Percentiles rank a stretch among this genome's conserved stretches.
Evolutionary conservation across 148 eudicot genomes (phyloP).

Genomic region (Vaccinium vitisidaea): DNA sequence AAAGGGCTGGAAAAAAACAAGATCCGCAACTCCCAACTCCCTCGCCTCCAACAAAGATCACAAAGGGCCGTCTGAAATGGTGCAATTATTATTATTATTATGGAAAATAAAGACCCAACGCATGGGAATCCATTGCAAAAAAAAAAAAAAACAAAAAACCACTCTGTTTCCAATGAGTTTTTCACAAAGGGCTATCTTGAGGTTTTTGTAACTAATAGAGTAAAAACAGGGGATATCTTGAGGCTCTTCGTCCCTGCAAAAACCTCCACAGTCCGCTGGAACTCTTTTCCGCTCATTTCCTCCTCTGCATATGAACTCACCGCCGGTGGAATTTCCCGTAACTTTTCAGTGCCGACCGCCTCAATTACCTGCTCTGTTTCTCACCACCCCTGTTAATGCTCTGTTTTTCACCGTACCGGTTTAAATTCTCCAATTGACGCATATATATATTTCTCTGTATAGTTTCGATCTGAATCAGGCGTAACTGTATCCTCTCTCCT

Average conservation of each 20-base stretch:
- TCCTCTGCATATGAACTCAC: not conserved
- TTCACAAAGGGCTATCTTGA: too few species aligned
- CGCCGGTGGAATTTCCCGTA: not conserved
- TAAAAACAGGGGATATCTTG: constrained; percentile 7
- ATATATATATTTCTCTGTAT: not conserved
- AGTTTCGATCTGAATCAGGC: not conserved
- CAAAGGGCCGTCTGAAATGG: too few species aligned
- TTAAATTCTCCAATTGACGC: not conserved
- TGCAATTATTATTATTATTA: too few species aligned
- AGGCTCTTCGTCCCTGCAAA: constrained; percentile 72
- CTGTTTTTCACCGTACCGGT: constrained; percentile 5
- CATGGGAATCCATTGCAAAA: too few species aligned
- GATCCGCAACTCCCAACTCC: too few species aligned
- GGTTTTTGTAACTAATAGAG: not conserved
- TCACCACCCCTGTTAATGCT: not conserved
- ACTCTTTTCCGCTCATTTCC: constrained; percentile 23
- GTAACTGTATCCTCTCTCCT: not conserved
- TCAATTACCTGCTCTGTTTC: not conserved
- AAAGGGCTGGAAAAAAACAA: too few species aligned
- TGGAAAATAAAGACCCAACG: too few species aligned
- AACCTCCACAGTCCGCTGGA: constrained; percentile 31
- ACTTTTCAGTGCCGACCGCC: constrained; percentile 9
- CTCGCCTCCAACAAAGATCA: too few species aligned
- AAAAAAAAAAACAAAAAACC: too few species aligned
- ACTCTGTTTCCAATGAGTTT: too few species aligned